These are phyloP conservation scores for Malassezia pachydermatis DNA, from an alignment of 1,284 basidiomycete species.

Conservation along the genomic window DNA sequence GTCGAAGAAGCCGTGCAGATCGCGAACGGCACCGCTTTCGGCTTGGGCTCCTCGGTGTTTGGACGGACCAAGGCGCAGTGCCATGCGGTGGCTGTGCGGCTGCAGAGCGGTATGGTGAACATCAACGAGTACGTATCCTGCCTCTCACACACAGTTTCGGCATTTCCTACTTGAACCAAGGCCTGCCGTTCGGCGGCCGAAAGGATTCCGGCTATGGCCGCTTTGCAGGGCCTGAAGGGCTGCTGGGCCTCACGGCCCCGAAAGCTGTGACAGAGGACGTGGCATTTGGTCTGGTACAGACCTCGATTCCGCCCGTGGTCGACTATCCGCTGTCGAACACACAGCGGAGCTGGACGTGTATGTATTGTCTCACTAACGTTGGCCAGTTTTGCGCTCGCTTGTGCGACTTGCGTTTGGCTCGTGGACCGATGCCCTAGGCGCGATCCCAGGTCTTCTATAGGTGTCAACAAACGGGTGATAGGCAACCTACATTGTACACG, in stretches of 20 bases:
- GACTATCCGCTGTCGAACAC: slow-evolving; percentile 42
- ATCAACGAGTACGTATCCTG: slow-evolving; percentile 56
- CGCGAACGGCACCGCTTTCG: slow-evolving; percentile 76
- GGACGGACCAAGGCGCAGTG: slow-evolving; percentile 68
- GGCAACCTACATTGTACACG: too few relatives aligned
- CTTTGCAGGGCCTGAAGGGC: slow-evolving; percentile 67
- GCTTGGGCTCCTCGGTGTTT: slow-evolving; percentile 91
- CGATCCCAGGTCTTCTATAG: slow-evolving; percentile 2
- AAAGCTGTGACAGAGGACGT: slow-evolving; percentile 79
- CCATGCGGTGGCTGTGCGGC: slow-evolving; percentile 61
- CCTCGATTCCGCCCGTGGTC: slow-evolving; percentile 60
- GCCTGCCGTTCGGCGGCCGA: slow-evolving; percentile 81
- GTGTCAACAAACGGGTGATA: not conserved
- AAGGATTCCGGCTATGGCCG: slow-evolving; percentile 52
- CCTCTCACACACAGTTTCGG: slow-evolving; percentile 54
- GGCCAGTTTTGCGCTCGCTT: slow-evolving; percentile 10
- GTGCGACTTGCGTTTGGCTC: slow-evolving; percentile 15
- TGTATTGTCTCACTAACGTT: not conserved
- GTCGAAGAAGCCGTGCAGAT: slow-evolving; percentile 74
- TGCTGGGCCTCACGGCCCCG: slow-evolving; percentile 70
- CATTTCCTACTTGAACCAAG: slow-evolving; percentile 80
- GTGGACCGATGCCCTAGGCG: not conserved
- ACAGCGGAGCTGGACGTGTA: slow-evolving; percentile 13
- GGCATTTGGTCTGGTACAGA: slow-evolving; percentile 70
- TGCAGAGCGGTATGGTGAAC: slow-evolving; percentile 92